Base-by-base conservation (phyloP, 768 basidiomycete species). In the Clavulina sp. region DNA sequence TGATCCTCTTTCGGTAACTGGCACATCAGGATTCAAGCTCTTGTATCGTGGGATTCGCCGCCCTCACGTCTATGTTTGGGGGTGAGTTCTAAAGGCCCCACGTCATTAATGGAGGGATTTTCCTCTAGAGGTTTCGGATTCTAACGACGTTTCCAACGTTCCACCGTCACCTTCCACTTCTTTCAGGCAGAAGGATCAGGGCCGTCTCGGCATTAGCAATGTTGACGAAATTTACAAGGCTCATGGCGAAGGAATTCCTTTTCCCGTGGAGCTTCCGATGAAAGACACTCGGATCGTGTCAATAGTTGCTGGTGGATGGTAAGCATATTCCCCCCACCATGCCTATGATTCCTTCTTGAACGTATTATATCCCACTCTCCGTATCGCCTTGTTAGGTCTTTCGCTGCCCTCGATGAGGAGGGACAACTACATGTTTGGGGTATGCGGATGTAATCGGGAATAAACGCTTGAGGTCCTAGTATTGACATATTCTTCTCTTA, bases 351-450 rank as follows among this genome's bases (percentile, higher is more conserved):
- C n/a, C n/a, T n/a, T n/a, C n/a, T n/a, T n/a, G n/a, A n/a, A n/a
- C n/a, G n/a, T n/a, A n/a, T n/a, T 38, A 50, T 3, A 49, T 30
- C 18, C 32, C 16, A 32, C 21, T 9, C 9, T 36, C 30, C 49
- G 24, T 29, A 23, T 18, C 18, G 34, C 9, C 13, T n/a, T 30
- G 24, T 29, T 53, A 89, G 85, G 85, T 84, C 80, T 30, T 92
- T 88, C 64, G 81, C 88, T 59, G 86, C 84, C 2, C 65, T 92
- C 36, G 84, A 89, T 63, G 78, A 83, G 1, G 63, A 73, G 47
- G 88, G 88, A 4, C 64, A 67, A 30, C 65, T 92, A 23, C 73
- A 79, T 59, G 80, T 80, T n/a, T 92, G 88, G 85, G 89, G 85
- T 84, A 58, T 53, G 68, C 60, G 23, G 56, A 67, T 81, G 55